Evolutionary conservation across 2,329 filamentous ascomycete species (phyloP), one percentile per base, ranked within the genome.

Genomic region (Orbilia ellipsospora): DNA sequence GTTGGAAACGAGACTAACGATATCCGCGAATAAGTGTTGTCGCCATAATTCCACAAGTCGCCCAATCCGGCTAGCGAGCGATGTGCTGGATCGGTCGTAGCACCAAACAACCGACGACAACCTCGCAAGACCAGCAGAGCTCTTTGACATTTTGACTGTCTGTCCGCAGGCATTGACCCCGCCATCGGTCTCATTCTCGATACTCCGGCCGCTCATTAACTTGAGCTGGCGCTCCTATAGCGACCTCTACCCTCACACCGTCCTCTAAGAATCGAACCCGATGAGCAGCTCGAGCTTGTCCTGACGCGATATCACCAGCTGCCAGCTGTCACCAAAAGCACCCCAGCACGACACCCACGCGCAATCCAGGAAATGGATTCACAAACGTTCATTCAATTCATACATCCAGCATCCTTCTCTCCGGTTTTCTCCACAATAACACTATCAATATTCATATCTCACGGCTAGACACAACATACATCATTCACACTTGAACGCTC

Each of bases 121-220:
- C 31, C 31, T 7, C 31, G 5, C 31, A 36, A 36, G 3, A 36
- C 31, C 31, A 36, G 31, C 31, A 36, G 31, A 36, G 31, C 31
- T 36, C 31, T 36, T 36, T 36, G 3, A 2, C 1, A 36, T 10
- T 6, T 36, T 36, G 31, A 10, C 31, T 36, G 10, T 10, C 10
- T 7, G 6, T 36, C 5, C 31, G 31, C 31, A 36, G 31, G 31
- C 31, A 36, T 10, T 10, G 31, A 36, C 31, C 44, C 44, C 26
- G 54, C 16, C 28, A n/a, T 42, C 56, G 56, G 26, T 31, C 51
- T n/a, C 42, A 57, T 55, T n/a, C 57, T 59, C 51, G 31, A 73
- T 36, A 44, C 45, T 55, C 50, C 45, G 52, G 64, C 64, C 69
- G 61, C 72, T 69, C 64, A 75, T 69, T 75, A 60, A 26, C 59